Percentiles rank a stretch among this genome's conserved stretches.
phyloP scores from a whole-genome alignment of 1,139 yeast species.

The Saccharomyces hybrid region DNA sequence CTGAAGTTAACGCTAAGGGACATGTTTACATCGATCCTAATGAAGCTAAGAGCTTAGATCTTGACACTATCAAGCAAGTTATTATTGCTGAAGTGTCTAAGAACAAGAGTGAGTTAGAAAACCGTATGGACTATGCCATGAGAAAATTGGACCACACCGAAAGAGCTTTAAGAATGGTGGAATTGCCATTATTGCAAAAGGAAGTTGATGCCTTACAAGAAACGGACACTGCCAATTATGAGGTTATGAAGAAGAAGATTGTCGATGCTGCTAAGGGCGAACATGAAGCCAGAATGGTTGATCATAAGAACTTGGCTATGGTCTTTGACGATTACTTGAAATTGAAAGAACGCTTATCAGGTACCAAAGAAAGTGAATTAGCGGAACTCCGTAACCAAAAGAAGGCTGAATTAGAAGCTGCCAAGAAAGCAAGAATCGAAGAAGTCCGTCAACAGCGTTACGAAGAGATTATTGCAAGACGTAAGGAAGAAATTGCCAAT shows the following conservation, averaged over 20 bases:
- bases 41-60: conserved; percentile 68
- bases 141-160: conserved; percentile 83
- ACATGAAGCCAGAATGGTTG: conserved; percentile 55
- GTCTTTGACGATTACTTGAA: conserved; percentile 56
- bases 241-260: conserved; percentile 51
- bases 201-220: conserved; percentile 68
- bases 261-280: conserved; percentile 62
- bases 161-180: conserved; percentile 86
- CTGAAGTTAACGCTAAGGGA: conserved; percentile 89
- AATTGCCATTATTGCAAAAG: conserved; percentile 64
- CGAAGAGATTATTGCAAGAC: conserved; percentile 34
- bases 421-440: conserved; percentile 62
- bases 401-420: conserved; percentile 48
- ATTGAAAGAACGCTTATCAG: conserved; percentile 44
- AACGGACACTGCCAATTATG: conserved; percentile 56
- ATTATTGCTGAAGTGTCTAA: conserved; percentile 84
- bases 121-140: conserved; percentile 57
- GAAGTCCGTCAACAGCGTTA: conserved; percentile 41
- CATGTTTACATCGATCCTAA: conserved; percentile 75
- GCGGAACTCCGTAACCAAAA: conserved; percentile 47
- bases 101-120: conserved; percentile 74
- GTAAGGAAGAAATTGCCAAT: conserved; percentile 33
- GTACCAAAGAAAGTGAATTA: conserved; percentile 42
- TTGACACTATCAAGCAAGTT: conserved; percentile 64
- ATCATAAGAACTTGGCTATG: conserved; percentile 63